Evolutionary conservation across 805 yeast species (phyloP).

Genomic region (Candida quercuum): DNA sequence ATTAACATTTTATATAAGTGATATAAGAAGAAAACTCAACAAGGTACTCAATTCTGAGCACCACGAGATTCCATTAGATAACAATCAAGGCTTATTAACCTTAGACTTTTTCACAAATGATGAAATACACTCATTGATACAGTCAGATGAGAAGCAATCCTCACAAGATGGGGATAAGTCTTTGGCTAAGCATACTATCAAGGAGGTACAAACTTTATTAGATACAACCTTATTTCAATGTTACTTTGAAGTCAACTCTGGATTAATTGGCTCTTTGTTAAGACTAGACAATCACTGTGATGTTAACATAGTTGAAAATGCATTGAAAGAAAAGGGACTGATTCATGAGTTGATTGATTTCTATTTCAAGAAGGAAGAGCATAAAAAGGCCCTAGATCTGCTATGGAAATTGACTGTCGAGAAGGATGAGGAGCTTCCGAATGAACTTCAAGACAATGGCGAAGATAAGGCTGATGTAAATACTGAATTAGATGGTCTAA

Average conservation of each 20-base stretch:
- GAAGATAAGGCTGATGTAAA: neutral
- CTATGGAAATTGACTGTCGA: constrained; percentile 32
- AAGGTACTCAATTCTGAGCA: constrained; percentile 20
- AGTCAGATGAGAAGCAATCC: neutral
- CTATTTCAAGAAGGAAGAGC: constrained; percentile 56
- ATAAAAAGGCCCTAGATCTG: constrained; percentile 61
- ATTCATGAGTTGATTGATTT: constrained; percentile 74
- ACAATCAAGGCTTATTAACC: constrained; percentile 10
- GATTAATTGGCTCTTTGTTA: constrained; percentile 77
- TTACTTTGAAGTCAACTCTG: constrained; percentile 62
- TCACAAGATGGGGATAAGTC: neutral
- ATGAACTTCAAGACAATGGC: neutral
- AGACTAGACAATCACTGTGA: constrained; percentile 74
- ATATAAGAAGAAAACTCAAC: constrained; percentile 40
- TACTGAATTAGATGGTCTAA: constrained; percentile 14
- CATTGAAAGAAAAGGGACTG: constrained; percentile 42
- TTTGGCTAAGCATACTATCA: constrained; percentile 17
- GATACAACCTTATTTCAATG: constrained; percentile 79
- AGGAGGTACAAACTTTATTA: constrained; percentile 40
- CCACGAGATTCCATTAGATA: constrained; percentile 4
- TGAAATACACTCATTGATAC: neutral
- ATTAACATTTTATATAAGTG: constrained; percentile 39
- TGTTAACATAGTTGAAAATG: constrained; percentile 50
- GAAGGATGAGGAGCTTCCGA: neutral
- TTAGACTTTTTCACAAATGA: constrained; percentile 5